Evolutionary conservation across 208 protist species (phyloP).

Genomic region (Leishmania braziliensis): DNA sequence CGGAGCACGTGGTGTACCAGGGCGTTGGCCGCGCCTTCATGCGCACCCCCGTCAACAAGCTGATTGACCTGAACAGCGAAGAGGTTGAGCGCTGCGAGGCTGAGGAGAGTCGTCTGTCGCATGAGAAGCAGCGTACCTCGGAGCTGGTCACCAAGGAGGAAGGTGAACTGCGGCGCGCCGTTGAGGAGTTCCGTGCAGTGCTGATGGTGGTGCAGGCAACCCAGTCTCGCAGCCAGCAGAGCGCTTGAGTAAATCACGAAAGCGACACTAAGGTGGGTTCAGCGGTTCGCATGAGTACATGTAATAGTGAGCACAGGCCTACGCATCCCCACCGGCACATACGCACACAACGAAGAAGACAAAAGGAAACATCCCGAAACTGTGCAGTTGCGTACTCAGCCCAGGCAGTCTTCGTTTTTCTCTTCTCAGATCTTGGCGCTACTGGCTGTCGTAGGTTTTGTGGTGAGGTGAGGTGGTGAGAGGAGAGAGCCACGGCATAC

Average conservation of each 20-base stretch:
- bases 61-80: conserved; percentile 76
- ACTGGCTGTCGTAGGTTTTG: background rate
- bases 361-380: background rate
- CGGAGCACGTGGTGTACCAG: conserved; percentile 78
- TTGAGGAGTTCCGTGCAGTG: conserved; percentile 59
- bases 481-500: background rate
- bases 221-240: conserved; percentile 27
- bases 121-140: conserved; percentile 82
- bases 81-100: conserved; percentile 73
- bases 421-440: background rate
- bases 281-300: background rate
- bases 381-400: background rate
- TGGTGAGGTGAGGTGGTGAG: background rate
- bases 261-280: background rate
- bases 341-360: background rate
- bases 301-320: background rate
- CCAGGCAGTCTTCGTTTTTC: background rate
- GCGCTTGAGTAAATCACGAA: conserved; percentile 8
- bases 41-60: conserved; percentile 54
- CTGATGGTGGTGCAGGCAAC: conserved; percentile 60
- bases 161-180: conserved; percentile 62
- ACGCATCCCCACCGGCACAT: background rate
- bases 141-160: conserved; percentile 81
- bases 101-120: conserved; percentile 70
- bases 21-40: conserved; percentile 85